Percentiles rank a stretch among this genome's conserved stretches.
phyloP scores from a whole-genome alignment of 139 green algal genomes.

The Chlamydomonas sp. region DNA sequence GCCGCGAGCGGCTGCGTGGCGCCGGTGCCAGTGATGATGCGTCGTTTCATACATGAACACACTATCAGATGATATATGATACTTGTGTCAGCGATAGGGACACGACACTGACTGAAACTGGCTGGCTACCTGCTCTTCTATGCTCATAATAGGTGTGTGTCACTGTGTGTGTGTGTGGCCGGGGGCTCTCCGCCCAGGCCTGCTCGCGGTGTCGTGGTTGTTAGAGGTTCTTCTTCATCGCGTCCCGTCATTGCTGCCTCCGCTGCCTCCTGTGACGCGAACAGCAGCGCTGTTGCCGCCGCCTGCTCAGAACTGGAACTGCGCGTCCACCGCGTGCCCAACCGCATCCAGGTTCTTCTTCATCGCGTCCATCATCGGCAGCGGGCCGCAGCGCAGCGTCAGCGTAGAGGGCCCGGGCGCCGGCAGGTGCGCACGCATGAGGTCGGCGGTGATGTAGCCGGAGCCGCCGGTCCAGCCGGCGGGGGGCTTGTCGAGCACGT shows the following conservation, averaged over 20 bases:
- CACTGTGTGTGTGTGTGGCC: background rate
- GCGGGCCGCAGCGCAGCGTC: slow-evolving; percentile 77
- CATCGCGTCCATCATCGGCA: slow-evolving; percentile 86
- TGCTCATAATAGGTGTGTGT: no score
- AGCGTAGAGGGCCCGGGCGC: slow-evolving; percentile 40
- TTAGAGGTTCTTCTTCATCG: background rate
- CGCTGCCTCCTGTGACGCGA: no score
- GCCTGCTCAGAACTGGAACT: slow-evolving; percentile 82
- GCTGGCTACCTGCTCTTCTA: no score
- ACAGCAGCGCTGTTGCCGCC: background rate
- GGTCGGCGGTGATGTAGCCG: slow-evolving; percentile 72
- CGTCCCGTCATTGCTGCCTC: no score
- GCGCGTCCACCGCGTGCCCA: slow-evolving; percentile 62
- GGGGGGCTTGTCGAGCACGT: slow-evolving; percentile 49
- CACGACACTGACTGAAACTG: no score
- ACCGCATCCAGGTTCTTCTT: slow-evolving; percentile 58
- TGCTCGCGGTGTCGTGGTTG: background rate
- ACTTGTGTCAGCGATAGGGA: no score
- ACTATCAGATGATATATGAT: no score
- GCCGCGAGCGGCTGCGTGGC: no score
- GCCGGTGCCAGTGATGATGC: no score
- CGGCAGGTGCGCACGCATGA: slow-evolving; percentile 64
- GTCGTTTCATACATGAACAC: no score
- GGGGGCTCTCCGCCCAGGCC: background rate
- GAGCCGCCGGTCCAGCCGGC: slow-evolving; percentile 55